phyloP scores from a whole-genome alignment of 192 early-diverging fungal species.

The Gryganskiella cystojenkinii region DNA sequence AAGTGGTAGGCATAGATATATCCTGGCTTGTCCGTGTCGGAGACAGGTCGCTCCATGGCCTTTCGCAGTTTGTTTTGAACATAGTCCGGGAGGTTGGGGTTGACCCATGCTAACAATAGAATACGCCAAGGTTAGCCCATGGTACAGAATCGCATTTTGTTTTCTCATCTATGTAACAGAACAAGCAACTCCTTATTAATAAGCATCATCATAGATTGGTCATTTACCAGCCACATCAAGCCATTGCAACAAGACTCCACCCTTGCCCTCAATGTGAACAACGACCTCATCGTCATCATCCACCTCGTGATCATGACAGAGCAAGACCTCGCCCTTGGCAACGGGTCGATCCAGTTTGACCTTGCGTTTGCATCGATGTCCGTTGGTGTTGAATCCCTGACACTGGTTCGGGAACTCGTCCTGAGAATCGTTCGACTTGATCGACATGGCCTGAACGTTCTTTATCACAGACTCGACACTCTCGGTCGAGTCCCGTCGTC shows the following conservation, averaged over 20 bases:
- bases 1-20: constrained; percentile 61
- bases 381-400: constrained; percentile 42
- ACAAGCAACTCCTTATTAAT: neutral
- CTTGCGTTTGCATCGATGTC: constrained; percentile 45
- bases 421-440: constrained; percentile 8
- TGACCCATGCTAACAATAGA: constrained; percentile 48
- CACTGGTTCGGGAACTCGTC: constrained; percentile 48
- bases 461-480: constrained; percentile 20
- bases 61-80: constrained; percentile 46
- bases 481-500: constrained; percentile 5
- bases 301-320: constrained; percentile 50
- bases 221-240: constrained; percentile 42
- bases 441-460: constrained; percentile 13
- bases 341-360: constrained; percentile 45
- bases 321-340: constrained; percentile 36
- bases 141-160: no score
- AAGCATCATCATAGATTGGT: neutral
- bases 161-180: no score
- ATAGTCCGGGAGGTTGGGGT: constrained; percentile 43
- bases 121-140: neutral
- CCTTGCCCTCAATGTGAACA: constrained; percentile 50
- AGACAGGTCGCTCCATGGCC: constrained; percentile 57
- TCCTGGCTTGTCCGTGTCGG: constrained; percentile 55
- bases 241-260: constrained; percentile 48
- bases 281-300: constrained; percentile 51